phyloP scores from a whole-genome alignment of 371 early-diverging fungal species.

The Batrachochytrium dendrobatidis region DNA sequence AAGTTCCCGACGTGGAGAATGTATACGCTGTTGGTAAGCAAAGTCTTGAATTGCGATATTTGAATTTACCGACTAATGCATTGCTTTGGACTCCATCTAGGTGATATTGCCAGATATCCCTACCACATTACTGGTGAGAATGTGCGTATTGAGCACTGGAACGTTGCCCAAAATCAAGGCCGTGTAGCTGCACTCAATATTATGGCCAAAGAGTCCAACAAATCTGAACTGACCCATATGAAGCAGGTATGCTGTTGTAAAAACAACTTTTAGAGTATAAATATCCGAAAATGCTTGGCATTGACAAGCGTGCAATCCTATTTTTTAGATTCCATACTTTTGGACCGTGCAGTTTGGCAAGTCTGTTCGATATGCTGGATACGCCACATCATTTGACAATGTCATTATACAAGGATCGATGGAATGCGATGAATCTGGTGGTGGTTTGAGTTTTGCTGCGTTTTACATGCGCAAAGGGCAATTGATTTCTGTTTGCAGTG shows the following conservation, averaged over 20 bases:
- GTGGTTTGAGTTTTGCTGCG: conserved; percentile 35
- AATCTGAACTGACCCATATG: conserved; percentile 9
- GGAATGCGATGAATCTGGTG: conserved; percentile 17
- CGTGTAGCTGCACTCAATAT: conserved; percentile 34
- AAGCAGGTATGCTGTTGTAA: too few relatives aligned
- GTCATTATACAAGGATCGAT: conserved; percentile 37
- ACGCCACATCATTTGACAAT: conserved; percentile 42
- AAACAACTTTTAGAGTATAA: too few relatives aligned
- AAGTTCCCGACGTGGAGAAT: conserved; percentile 33
- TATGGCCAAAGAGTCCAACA: conserved; percentile 6
- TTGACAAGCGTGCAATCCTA: too few relatives aligned
- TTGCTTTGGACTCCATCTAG: conserved; percentile 14
- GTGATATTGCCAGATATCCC: conserved; percentile 50
- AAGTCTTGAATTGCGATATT: neutral
- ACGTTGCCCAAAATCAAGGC: conserved; percentile 48
- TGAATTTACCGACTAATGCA: conserved; percentile 1
- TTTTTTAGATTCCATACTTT: conserved; percentile 50
- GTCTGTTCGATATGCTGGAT: conserved; percentile 46
- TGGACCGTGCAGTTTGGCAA: conserved; percentile 51
- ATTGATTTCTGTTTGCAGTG: conserved; percentile 41
- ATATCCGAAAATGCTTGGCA: too few relatives aligned
- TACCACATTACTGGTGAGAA: conserved; percentile 40
- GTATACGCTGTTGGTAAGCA: conserved; percentile 46
- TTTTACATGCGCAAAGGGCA: conserved; percentile 41
- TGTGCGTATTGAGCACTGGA: conserved; percentile 54